Conservation (phyloP, 2,329 filamentous ascomycete species). For the Aspergillus udagawae region DNA sequence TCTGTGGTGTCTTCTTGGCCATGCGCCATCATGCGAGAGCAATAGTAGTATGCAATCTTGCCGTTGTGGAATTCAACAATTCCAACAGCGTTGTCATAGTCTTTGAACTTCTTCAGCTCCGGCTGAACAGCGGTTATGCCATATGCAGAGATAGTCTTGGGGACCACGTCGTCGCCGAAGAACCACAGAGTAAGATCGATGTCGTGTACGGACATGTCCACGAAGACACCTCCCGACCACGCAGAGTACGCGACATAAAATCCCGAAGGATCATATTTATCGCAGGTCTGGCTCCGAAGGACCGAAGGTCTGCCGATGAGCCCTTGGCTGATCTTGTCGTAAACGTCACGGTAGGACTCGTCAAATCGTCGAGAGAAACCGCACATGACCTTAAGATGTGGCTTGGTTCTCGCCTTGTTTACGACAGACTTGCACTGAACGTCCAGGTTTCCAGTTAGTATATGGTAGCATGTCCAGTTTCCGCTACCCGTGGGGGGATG, state of each 20-base stretch:
- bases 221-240: constrained; percentile 65
- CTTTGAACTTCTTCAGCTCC: constrained; percentile 53
- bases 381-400: constrained; percentile 57
- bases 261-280: constrained; percentile 60
- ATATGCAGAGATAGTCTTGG: constrained; percentile 55
- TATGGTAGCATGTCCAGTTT: background rate
- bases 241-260: constrained; percentile 67
- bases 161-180: constrained; percentile 51
- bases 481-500: background rate
- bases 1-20: constrained; percentile 66
- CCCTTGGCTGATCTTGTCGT: constrained; percentile 49
- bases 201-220: constrained; percentile 68
- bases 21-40: constrained; percentile 62
- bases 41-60: constrained; percentile 62
- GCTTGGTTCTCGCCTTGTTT: constrained; percentile 48
- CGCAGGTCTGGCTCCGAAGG: constrained; percentile 63
- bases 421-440: constrained; percentile 57
- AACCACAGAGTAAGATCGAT: constrained; percentile 65
- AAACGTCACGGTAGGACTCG: constrained; percentile 56
- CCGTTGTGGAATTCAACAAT: constrained; percentile 63
- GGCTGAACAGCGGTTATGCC: constrained; percentile 59
- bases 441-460: background rate
- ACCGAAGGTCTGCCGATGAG: constrained; percentile 58
- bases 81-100: constrained; percentile 61
- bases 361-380: constrained; percentile 60